Evolutionary conservation across 2,329 filamentous ascomycete species (phyloP).

Genomic region (Atkinsonella hypoxylon): DNA sequence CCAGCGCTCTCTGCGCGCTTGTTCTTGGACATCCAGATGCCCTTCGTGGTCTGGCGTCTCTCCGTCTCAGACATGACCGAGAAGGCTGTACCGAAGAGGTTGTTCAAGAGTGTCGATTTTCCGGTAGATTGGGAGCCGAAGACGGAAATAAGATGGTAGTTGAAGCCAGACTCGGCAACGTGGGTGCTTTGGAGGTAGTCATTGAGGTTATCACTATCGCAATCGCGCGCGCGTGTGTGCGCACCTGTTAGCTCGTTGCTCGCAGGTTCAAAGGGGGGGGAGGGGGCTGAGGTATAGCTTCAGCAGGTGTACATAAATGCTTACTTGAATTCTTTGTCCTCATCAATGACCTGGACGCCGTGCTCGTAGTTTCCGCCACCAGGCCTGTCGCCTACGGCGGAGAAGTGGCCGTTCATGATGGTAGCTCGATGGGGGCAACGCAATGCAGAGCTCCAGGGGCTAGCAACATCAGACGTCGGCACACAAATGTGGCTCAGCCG

Average conservation of each 20-base stretch:
- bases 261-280: background rate
- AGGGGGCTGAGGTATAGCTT: background rate
- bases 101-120: slow-evolving; percentile 92
- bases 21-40: slow-evolving; percentile 99
- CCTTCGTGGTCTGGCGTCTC: slow-evolving; percentile 92
- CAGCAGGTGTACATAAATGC: slow-evolving; percentile 18
- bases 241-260: background rate
- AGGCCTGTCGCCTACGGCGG: slow-evolving; percentile 55
- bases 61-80: slow-evolving; percentile 96
- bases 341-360: slow-evolving; percentile 91
- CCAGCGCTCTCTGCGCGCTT: slow-evolving; percentile 48
- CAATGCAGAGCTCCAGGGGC: slow-evolving; percentile 1
- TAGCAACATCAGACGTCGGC: slow-evolving; percentile 1
- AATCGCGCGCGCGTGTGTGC: slow-evolving; percentile 3
- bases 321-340: slow-evolving; percentile 92
- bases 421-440: slow-evolving; percentile 7
- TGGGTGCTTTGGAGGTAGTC: slow-evolving; percentile 71
- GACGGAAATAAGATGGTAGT: slow-evolving; percentile 98
- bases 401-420: slow-evolving; percentile 71
- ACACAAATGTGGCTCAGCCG: too few relatives aligned
- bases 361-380: slow-evolving; percentile 64
- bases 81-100: slow-evolving; percentile 91
- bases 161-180: slow-evolving; percentile 84
- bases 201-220: slow-evolving; percentile 56
- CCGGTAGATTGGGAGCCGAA: slow-evolving; percentile 98